Percentiles rank a stretch among this genome's conserved stretches.
Evolutionary conservation across 2,329 filamentous ascomycete species (phyloP).

Genomic region (Aphanoascus verrucosus): DNA sequence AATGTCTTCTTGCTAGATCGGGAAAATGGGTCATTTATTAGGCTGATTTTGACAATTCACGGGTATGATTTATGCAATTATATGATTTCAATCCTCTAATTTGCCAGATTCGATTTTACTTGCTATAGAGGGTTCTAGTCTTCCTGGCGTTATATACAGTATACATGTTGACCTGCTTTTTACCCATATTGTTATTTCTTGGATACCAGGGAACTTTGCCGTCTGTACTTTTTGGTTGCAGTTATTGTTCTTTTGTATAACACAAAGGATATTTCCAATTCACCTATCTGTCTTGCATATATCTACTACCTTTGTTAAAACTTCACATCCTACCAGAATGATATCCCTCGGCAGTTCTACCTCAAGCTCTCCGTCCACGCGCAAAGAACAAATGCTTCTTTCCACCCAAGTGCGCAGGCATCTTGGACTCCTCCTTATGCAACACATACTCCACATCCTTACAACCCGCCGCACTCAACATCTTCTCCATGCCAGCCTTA

Average conservation of each 20-base stretch:
- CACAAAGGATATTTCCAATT: not conserved
- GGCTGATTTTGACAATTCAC: slow-evolving; percentile 22
- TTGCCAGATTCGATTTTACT: not conserved
- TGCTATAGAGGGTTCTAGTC: not conserved
- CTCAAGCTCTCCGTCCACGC: slow-evolving; percentile 12
- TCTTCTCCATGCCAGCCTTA: slow-evolving; percentile 9
- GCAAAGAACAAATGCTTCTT: slow-evolving; percentile 14
- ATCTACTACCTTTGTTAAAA: not conserved
- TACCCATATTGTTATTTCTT: not conserved
- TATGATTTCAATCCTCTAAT: not conserved
- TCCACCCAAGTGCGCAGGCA: slow-evolving; percentile 9
- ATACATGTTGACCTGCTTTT: not conserved
- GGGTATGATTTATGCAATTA: not conserved
- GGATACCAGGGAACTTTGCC: not conserved
- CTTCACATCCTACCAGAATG: not conserved
- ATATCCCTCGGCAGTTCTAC: not conserved
- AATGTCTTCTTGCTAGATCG: slow-evolving; percentile 47
- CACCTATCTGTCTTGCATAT: not conserved
- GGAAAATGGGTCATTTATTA: slow-evolving; percentile 76
- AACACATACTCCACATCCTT: slow-evolving; percentile 12
- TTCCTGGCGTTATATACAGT: no score
- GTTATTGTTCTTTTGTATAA: not conserved
- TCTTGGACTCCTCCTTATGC: slow-evolving; percentile 10
- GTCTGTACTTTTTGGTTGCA: not conserved
- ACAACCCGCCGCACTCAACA: not conserved